Evolutionary conservation across 331 rosid species (phyloP).

Genomic region (Quercus phellos): DNA sequence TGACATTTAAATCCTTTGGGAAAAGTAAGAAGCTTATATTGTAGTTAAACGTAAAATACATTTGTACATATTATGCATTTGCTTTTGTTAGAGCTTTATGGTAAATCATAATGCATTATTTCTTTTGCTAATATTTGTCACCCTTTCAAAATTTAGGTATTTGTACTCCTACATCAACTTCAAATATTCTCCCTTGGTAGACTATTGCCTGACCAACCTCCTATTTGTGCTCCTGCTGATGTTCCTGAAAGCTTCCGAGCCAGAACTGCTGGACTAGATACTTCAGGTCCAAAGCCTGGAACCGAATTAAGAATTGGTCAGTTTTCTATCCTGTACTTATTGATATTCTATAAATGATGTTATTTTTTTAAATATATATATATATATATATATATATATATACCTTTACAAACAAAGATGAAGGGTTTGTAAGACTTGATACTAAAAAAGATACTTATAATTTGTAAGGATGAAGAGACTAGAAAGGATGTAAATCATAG

Average conservation of each 20-base stretch:
- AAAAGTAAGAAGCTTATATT: not conserved
- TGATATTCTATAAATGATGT: not conserved
- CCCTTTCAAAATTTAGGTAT: constrained; percentile 42
- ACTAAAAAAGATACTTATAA: too few relatives aligned
- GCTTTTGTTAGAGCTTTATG: not conserved
- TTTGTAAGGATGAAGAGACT: too few relatives aligned
- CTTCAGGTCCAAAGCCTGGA: constrained; percentile 67
- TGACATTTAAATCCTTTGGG: not conserved
- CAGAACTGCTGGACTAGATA: constrained; percentile 48
- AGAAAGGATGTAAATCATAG: too few relatives aligned
- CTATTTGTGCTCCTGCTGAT: constrained; percentile 48
- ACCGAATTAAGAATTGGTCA: constrained; percentile 66
- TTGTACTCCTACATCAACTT: constrained; percentile 77
- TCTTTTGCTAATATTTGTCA: constrained; percentile 6
- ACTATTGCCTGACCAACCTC: constrained; percentile 67
- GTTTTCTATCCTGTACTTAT: constrained; percentile 26
- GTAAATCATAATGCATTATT: not conserved
- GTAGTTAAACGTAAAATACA: not conserved
- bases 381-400: not conserved
- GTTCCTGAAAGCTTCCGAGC: constrained; percentile 40
- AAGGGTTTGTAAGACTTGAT: too few relatives aligned
- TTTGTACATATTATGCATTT: not conserved
- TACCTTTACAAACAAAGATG: too few relatives aligned
- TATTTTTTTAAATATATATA: too few relatives aligned
- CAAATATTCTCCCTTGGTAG: constrained; percentile 70